phyloP scores from a whole-genome alignment of 495 filamentous ascomycete species.

The Copromyces sp. region DNA sequence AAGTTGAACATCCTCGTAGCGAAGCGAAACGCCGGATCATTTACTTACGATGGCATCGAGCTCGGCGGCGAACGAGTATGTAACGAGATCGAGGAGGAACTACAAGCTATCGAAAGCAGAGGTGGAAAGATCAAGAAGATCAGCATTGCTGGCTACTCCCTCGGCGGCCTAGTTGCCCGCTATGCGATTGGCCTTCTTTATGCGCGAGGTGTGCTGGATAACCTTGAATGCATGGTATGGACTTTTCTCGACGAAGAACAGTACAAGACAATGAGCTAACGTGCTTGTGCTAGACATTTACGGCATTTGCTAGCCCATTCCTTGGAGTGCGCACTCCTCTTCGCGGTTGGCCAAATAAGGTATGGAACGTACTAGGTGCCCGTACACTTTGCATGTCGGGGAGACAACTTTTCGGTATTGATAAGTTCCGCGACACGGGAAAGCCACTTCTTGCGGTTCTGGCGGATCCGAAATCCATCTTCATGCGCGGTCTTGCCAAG shows the following conservation, averaged over 20 bases:
- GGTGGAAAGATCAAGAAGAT: constrained; percentile 69
- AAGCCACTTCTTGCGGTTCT: constrained; percentile 70
- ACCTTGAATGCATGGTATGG: constrained; percentile 63
- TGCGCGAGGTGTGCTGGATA: constrained; percentile 67
- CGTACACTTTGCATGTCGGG: constrained; percentile 70
- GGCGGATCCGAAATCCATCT: constrained; percentile 76
- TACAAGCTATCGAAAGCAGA: constrained; percentile 51
- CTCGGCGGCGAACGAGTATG: constrained; percentile 80
- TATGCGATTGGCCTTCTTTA: constrained; percentile 82
- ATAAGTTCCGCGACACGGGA: constrained; percentile 72
- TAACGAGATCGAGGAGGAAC: constrained; percentile 74
- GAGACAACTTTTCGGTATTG: constrained; percentile 77
- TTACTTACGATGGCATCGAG: constrained; percentile 94
- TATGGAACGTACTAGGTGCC: constrained; percentile 77
- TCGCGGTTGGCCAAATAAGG: constrained; percentile 50
- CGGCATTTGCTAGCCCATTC: constrained; percentile 85
- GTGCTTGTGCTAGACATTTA: constrained; percentile 60
- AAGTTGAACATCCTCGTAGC: constrained; percentile 62
- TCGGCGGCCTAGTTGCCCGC: constrained; percentile 78
- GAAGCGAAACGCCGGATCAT: constrained; percentile 69
- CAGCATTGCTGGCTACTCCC: constrained; percentile 80
- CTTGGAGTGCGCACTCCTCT: constrained; percentile 73
- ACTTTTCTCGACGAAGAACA: not conserved
- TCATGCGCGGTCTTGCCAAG: constrained; percentile 63
- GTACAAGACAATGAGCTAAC: constrained; percentile 9